Conservation (phyloP, 139 green algal genomes). For the Haematococcus lacustris region DNA sequence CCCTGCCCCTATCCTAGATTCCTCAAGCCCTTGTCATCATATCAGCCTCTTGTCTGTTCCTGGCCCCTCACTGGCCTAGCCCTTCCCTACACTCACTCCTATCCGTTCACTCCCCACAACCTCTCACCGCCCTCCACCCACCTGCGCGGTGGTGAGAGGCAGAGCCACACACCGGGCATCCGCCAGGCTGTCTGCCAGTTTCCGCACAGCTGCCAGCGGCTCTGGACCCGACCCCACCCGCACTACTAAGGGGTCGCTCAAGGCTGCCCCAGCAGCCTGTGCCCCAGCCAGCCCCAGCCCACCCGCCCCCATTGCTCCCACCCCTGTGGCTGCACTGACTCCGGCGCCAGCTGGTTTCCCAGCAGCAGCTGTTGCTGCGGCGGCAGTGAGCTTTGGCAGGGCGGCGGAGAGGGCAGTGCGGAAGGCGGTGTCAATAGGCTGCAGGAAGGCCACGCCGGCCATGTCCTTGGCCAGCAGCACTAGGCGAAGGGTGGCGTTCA, state of each 20-base stretch:
- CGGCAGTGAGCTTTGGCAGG: slow-evolving; percentile 6
- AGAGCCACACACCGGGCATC: too few species aligned
- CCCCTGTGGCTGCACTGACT: too few species aligned
- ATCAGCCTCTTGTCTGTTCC: too few species aligned
- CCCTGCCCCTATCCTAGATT: too few species aligned
- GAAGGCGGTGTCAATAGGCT: slow-evolving; percentile 18
- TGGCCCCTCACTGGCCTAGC: too few species aligned
- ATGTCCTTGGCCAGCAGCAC: not conserved
- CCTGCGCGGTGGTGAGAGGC: slow-evolving; percentile 2
- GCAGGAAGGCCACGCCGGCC: not conserved
- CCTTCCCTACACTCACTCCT: not conserved
- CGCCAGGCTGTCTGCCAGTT: slow-evolving; percentile 14
- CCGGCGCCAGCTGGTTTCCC: too few species aligned
- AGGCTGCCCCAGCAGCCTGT: not conserved
- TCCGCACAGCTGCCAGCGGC: slow-evolving; percentile 9
- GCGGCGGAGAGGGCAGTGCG: slow-evolving; percentile 9
- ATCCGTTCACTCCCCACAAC: too few species aligned
- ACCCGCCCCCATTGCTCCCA: not conserved
- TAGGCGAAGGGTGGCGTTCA: not conserved
- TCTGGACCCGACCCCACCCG: slow-evolving; percentile 13
- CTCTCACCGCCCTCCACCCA: too few species aligned
- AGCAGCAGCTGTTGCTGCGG: not conserved
- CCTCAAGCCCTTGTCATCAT: too few species aligned
- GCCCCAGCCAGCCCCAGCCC: not conserved
- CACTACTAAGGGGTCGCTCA: slow-evolving; percentile 16